phyloP scores from a whole-genome alignment of 1,284 basidiomycete genomes.

The Leccinum cinnamomeum region DNA sequence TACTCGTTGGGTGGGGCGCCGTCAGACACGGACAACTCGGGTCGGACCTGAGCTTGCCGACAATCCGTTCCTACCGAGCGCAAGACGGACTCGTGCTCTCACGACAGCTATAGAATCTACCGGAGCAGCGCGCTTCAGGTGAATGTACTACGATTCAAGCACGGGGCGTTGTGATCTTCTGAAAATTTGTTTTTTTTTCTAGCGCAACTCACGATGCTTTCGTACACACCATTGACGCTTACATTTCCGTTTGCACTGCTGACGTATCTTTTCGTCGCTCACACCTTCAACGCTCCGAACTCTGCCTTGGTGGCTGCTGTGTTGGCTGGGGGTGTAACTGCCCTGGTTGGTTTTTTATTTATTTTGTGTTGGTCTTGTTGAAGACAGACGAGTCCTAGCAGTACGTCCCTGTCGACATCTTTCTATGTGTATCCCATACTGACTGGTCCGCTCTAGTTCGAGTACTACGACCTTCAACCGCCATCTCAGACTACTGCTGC shows the following conservation, averaged over 20 bases:
- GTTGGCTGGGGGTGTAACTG: slow-evolving; percentile 78
- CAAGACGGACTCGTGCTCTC: slow-evolving; percentile 64
- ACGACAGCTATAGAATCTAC: slow-evolving; percentile 46
- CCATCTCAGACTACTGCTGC: slow-evolving; percentile 25
- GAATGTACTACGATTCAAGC: too few species aligned
- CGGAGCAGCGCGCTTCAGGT: slow-evolving; percentile 33
- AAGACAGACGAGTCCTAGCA: slow-evolving; percentile 43
- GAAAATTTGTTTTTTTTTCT: slow-evolving; percentile 12
- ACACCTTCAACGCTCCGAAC: slow-evolving; percentile 74
- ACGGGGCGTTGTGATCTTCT: too few species aligned
- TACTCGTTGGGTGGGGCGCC: slow-evolving; percentile 79
- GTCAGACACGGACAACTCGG: slow-evolving; percentile 81
- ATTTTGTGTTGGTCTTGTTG: slow-evolving; percentile 81
- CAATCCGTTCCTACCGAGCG: slow-evolving; percentile 75
- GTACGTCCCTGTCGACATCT: not conserved
- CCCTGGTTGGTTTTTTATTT: slow-evolving; percentile 62
- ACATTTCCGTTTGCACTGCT: slow-evolving; percentile 78
- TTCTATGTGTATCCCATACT: slow-evolving; percentile 6
- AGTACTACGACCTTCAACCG: slow-evolving; percentile 45
- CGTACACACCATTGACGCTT: slow-evolving; percentile 77
- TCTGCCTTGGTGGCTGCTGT: slow-evolving; percentile 78
- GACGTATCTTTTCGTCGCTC: slow-evolving; percentile 87
- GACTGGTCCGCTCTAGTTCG: slow-evolving; percentile 36
- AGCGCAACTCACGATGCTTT: slow-evolving; percentile 74
- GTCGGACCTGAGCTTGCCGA: slow-evolving; percentile 1